Evolutionary conservation across 108 stramenopile genomes (phyloP).

Genomic region (Skeletonema grethae): DNA sequence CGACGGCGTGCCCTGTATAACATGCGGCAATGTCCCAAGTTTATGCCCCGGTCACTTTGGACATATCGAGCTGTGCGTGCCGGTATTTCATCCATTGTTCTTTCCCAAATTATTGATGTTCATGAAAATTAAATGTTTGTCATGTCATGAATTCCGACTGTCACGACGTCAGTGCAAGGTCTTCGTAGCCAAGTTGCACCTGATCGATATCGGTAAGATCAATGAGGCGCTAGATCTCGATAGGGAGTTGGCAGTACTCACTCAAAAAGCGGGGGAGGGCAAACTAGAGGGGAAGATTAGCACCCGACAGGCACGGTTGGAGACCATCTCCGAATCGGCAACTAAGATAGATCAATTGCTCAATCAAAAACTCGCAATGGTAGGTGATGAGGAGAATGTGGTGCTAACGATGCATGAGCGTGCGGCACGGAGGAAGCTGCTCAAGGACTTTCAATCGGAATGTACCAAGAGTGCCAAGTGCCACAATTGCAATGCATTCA

Average conservation of each 20-base stretch:
- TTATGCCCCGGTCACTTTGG: slow-evolving; percentile 97
- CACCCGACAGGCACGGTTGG: slow-evolving; percentile 9
- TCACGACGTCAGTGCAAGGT: slow-evolving; percentile 41
- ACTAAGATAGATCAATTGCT: slow-evolving; percentile 44
- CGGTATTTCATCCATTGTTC: slow-evolving; percentile 94
- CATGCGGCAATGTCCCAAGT: slow-evolving; percentile 82
- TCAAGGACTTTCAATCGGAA: slow-evolving; percentile 75
- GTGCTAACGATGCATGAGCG: slow-evolving; percentile 70
- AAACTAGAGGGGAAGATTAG: slow-evolving; percentile 8
- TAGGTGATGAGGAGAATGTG: background rate
- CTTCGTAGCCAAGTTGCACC: slow-evolving; percentile 64
- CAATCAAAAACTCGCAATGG: slow-evolving; percentile 15
- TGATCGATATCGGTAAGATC: slow-evolving; percentile 61
- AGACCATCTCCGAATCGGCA: slow-evolving; percentile 10
- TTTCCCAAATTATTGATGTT: slow-evolving; percentile 78
- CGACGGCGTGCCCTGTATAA: slow-evolving; percentile 72
- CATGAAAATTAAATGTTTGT: slow-evolving; percentile 90
- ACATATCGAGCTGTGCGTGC: slow-evolving; percentile 95
- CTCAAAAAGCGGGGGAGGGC: slow-evolving; percentile 20
- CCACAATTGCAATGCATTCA: slow-evolving; percentile 88
- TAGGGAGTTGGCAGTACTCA: slow-evolving; percentile 47
- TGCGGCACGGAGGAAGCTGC: slow-evolving; percentile 49
- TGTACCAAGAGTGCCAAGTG: slow-evolving; percentile 71
- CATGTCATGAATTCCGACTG: slow-evolving; percentile 89
- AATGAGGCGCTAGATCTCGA: slow-evolving; percentile 71